Evolutionary conservation across 208 protist genomes (phyloP), one percentile per base, ranked within the genome.

Genomic region (Balamuthia mandrillaris): DNA sequence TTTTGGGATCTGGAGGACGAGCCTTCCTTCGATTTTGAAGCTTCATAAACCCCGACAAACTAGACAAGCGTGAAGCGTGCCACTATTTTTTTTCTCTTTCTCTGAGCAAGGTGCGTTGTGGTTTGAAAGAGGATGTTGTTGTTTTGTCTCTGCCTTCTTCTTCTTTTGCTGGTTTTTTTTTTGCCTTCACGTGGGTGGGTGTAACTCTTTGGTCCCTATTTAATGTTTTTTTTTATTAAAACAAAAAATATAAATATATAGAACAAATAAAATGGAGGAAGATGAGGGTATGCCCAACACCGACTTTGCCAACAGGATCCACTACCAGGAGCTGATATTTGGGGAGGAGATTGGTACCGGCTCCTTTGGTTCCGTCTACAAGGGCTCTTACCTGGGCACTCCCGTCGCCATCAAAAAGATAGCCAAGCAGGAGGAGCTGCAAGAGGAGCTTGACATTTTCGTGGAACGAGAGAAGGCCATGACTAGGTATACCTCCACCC

Each of bases 351-450:
- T 90, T 31, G 86, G 81, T 58, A 51, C 14, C 2, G 88, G 88
- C 14, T 78, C 68, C 24, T 88, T 87, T 65, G 86, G 86, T 24
- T 56, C 47, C 9, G 88, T 90, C 1, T 86, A 66, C 21, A 56
- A 78, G 1, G 88, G 88, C 16, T 39, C 24, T 27, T 90, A 77
- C 51, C 60, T 87, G 9, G 88, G 88, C 7, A 84, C 68, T 24
- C 78, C 86, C 21, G 86, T 89, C 49, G 88, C 88, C 1, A 84
- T 90, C 52, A 90, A 90, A 60, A 72, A 72, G 33, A 72, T 72
- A 33, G 63, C 63, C 1, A 72, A 72, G 33, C 47, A 33, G 63
- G 63, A 72, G 37, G 63, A 72, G 41, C 63, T 72, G 18, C 63
- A 72, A 27, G 63, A 72, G 63, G 63, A 72, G 27, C 63, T 72